Conservation (phyloP, 176 grass and related monocot genomes). For the Aegilops umbellulata region DNA sequence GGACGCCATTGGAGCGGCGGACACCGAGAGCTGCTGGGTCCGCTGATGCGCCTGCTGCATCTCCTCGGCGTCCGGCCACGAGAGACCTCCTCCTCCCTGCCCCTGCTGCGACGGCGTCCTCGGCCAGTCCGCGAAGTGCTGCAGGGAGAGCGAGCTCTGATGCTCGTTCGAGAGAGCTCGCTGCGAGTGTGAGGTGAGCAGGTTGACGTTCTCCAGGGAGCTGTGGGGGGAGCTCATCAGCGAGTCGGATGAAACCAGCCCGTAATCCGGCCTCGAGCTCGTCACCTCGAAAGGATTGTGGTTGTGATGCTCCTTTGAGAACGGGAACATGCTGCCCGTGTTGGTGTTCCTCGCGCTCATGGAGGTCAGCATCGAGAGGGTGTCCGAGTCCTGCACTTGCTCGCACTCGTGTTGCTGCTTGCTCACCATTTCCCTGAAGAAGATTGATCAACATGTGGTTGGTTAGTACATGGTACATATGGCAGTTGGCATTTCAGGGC, state of each 20-base stretch:
- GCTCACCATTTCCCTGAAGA: slow-evolving; percentile 47
- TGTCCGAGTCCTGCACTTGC: slow-evolving; percentile 43
- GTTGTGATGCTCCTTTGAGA: slow-evolving; percentile 45
- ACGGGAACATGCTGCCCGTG: slow-evolving; percentile 32
- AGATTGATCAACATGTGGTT: not conserved
- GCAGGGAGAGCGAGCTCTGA: slow-evolving; percentile 55
- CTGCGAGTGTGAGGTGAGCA: slow-evolving; percentile 34
- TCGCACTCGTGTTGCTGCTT: slow-evolving; percentile 57
- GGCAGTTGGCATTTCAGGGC: not conserved
- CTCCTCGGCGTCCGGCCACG: slow-evolving; percentile 74
- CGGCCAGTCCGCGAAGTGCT: slow-evolving; percentile 74
- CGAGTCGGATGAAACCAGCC: slow-evolving; percentile 51
- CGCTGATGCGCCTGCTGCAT: slow-evolving; percentile 71
- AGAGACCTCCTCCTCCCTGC: slow-evolving; percentile 23
- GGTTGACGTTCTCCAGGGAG: slow-evolving; percentile 52
- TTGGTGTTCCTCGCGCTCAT: slow-evolving; percentile 29
- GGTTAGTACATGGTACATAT: not conserved
- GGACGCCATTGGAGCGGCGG: slow-evolving; percentile 52
- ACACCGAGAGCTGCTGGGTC: slow-evolving; percentile 85
- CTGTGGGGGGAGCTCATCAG: slow-evolving; percentile 54
- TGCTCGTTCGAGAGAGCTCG: slow-evolving; percentile 44
- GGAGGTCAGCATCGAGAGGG: slow-evolving; percentile 54
- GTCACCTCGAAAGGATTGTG: slow-evolving; percentile 59
- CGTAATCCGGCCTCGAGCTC: slow-evolving; percentile 46
- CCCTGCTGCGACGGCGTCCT: slow-evolving; percentile 44